Base-by-base conservation (phyloP, 2,329 filamentous ascomycete species). In the Sodiomyces alkalinus region DNA sequence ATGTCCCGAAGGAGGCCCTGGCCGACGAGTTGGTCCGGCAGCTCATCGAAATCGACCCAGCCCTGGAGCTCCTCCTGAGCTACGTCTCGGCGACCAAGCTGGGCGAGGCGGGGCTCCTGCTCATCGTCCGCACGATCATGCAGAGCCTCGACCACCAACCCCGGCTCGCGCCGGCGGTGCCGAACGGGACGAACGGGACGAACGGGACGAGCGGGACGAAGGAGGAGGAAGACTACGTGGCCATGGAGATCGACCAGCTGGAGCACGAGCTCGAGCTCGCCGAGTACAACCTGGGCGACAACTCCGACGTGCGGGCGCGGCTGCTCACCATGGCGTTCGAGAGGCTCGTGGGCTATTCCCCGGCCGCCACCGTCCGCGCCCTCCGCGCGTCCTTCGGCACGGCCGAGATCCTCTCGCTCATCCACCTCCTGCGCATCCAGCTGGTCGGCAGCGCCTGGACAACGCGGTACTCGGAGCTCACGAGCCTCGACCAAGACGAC, bases 361-460 rank as follows among this genome's bases (percentile, higher is more conserved):
- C 64, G 4, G 42, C 60, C 1, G 52, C 62, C 2, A 74, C 80
- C 22, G 67, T 78, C 26, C 61, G 65, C 29, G 68, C 69, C 3
- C 61, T 87, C 24, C 72, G 76, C 22, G 58, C 62, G 8, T 65
- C 64, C 17, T 68, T 82, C 34, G 63, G 66, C 26, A 73, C 70
- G 3, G 65, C 76, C 37, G 76, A 86, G 39, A 69, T 79, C 15
- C 57, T 82, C 8, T 73, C 74, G 19, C 62, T 87, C 29, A 75
- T 86, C 40, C 68, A 78, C 39, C 60, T 85, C 5, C 60, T 87
- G 17, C 72, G 80, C 31, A 63, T 77, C 37, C 78, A 86, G 52
- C 62, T 87, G 25, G 69, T 74, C 28, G 70, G 74, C 38, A 80
- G 80, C 32, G 74, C 75, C 18, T 87, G 80, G 80, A 82, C 77